Evolutionary conservation across 1,139 yeast species (phyloP).

Genomic region (Taphrina flavorubra): DNA sequence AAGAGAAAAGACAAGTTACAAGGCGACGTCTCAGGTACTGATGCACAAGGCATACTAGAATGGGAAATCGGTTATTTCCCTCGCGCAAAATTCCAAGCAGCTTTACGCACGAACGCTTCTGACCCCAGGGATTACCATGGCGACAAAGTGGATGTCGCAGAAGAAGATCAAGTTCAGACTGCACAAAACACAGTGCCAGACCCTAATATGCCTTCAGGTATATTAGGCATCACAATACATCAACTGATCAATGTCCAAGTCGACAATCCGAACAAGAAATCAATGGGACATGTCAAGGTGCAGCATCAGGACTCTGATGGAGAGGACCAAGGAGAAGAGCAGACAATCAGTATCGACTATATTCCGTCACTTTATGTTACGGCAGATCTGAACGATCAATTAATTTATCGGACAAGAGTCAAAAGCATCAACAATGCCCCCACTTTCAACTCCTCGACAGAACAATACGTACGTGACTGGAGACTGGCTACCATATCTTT

Average conservation of each 20-base stretch:
- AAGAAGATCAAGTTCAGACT: conserved; percentile 22
- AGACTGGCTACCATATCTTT: conserved; percentile 26
- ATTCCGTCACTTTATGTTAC: conserved; percentile 36
- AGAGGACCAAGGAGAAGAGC: conserved; percentile 32
- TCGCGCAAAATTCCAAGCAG: conserved; percentile 22
- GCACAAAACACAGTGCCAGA: conserved; percentile 40
- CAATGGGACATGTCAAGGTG: conserved; percentile 39
- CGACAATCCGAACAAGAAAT: conserved; percentile 32
- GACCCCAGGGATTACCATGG: conserved; percentile 39
- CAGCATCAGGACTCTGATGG: conserved; percentile 38
- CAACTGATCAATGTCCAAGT: conserved; percentile 35
- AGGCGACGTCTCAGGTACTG: conserved; percentile 37
- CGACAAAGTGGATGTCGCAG: conserved; percentile 24
- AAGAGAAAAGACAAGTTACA: conserved; percentile 37
- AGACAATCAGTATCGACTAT: conserved; percentile 34
- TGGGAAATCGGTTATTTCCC: conserved; percentile 41
- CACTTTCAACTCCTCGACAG: conserved; percentile 30
- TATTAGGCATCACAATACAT: conserved; percentile 32
- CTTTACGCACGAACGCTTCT: conserved; percentile 24
- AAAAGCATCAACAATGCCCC: conserved; percentile 36
- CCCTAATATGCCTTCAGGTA: conserved; percentile 33
- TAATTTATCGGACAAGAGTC: conserved; percentile 34
- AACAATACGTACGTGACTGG: conserved; percentile 39
- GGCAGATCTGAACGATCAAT: conserved; percentile 34
- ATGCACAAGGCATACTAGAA: conserved; percentile 36